Base-by-base conservation (phyloP, 805 yeast species). In the Saccharomycopsis fibuligera region DNA sequence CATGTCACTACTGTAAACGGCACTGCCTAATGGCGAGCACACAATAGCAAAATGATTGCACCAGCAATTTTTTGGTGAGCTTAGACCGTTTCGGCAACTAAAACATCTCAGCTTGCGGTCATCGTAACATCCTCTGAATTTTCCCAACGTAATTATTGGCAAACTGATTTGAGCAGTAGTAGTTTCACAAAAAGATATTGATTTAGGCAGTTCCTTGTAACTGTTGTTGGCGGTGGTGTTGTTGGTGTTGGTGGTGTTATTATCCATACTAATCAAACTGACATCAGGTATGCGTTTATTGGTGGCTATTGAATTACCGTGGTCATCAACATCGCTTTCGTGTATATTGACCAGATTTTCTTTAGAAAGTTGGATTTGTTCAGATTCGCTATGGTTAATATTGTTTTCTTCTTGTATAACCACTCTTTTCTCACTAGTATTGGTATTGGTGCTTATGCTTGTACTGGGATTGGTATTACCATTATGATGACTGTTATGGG, bases 91-190 rank as follows among this genome's bases (percentile, higher is more conserved):
- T 35, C 23, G n/a, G 14, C 47, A 47, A 17, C 17, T 6, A n/a
- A 33, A 23, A 50, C 69, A 63, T 16, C 60, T 42, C 6, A 53
- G 14, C 19, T 50, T 56, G 19, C 68, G 52, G 31, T 57, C 57
- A 45, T 66, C 68, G 27, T 50, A 53, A 4, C 38, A 21, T 1
- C 67, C 67, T 45, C 51, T 61, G 50, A 63, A 64, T 30, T 54
- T 51, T 0, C 68, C 69, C 29, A 59, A 44, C 19, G 35, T 46
- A 6, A 62, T 56, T 19, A 53, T 22, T 41, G 35, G 22, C 17
- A 27, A 17, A 3, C 17, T 16, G 17, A n/a, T 38, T 23, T n/a
- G 22, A 23, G 41, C 9, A 23, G 23, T n/a, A 38, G 8, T 14
- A 5, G 19, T 38, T 3, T 5, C 17, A 9, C 5, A 3, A n/a